Evolutionary conservation across 2,329 filamentous ascomycete genomes (phyloP).

Genomic region (Gliomastix tumulicola): DNA sequence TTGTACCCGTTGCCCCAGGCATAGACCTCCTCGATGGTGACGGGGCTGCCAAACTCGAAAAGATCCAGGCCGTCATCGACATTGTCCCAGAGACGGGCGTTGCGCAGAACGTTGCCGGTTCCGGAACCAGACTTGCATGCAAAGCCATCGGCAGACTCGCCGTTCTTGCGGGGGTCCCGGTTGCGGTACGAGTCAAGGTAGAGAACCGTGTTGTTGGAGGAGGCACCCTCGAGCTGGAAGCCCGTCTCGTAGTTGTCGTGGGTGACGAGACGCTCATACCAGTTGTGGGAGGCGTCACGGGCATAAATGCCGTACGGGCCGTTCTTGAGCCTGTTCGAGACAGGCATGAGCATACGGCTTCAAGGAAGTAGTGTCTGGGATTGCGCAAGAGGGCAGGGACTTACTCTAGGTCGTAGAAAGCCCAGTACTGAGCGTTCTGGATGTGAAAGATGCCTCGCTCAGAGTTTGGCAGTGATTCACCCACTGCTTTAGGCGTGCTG

Average conservation of each 20-base stretch:
- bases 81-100: constrained; percentile 37
- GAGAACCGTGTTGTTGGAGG: constrained; percentile 24
- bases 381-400: too few species aligned
- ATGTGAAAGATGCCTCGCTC: constrained; percentile 38
- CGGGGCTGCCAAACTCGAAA: constrained; percentile 28
- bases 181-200: constrained; percentile 32
- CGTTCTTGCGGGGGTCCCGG: constrained; percentile 38
- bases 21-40: constrained; percentile 33
- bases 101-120: constrained; percentile 34
- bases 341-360: too few species aligned
- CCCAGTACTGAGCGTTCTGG: constrained; percentile 33
- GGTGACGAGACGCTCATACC: constrained; percentile 20
- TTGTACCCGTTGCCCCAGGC: constrained; percentile 38
- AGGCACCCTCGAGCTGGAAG: constrained; percentile 20
- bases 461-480: constrained; percentile 23
- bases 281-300: constrained; percentile 21
- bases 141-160: constrained; percentile 39
- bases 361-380: too few species aligned
- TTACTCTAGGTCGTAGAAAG: constrained; percentile 27
- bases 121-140: constrained; percentile 36
- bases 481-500: constrained; percentile 30
- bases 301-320: constrained; percentile 24
- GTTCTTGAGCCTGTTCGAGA: constrained; percentile 19
- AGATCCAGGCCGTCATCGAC: constrained; percentile 40
- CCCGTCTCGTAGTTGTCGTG: constrained; percentile 25